Percentiles rank a stretch among this genome's conserved stretches.
phyloP scores from a whole-genome alignment of 768 basidiomycete species.

The Porphyrellus cyaneotinctus region DNA sequence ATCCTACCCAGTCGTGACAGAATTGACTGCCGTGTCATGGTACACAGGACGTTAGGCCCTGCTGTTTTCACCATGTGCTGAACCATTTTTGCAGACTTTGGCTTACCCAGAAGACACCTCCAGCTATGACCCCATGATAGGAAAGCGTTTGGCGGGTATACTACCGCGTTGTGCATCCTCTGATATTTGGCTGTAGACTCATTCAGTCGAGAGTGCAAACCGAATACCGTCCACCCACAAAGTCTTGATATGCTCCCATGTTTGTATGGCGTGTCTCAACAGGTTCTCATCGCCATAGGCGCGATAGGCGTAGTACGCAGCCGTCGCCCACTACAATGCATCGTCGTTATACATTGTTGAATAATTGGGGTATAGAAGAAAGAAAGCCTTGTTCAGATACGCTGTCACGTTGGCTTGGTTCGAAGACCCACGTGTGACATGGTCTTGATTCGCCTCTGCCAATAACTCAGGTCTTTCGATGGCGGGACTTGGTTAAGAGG shows the following conservation, averaged over 20 bases:
- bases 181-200: slow-evolving; percentile 31
- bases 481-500: too few relatives aligned
- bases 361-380: background rate
- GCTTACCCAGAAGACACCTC: too few relatives aligned
- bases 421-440: background rate
- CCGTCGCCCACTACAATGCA: slow-evolving; percentile 49
- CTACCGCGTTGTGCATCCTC: slow-evolving; percentile 35
- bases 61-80: too few relatives aligned
- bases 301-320: slow-evolving; percentile 45
- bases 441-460: background rate
- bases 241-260: slow-evolving; percentile 47
- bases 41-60: slow-evolving; percentile 37
- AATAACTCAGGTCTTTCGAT: background rate
- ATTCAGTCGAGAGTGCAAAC: background rate
- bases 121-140: too few relatives aligned
- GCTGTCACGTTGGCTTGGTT: slow-evolving; percentile 8
- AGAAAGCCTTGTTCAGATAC: slow-evolving; percentile 5
- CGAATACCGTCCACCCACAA: slow-evolving; percentile 34
- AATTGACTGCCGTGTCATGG: slow-evolving; percentile 42
- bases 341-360: slow-evolving; percentile 8
- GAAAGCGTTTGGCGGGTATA: too few relatives aligned
- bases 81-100: too few relatives aligned
- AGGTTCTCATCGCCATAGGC: slow-evolving; percentile 44
- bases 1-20: too few relatives aligned
- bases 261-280: slow-evolving; percentile 41